Base-by-base conservation (phyloP, 306 rosid genomes). In the Purshia tridentata region DNA sequence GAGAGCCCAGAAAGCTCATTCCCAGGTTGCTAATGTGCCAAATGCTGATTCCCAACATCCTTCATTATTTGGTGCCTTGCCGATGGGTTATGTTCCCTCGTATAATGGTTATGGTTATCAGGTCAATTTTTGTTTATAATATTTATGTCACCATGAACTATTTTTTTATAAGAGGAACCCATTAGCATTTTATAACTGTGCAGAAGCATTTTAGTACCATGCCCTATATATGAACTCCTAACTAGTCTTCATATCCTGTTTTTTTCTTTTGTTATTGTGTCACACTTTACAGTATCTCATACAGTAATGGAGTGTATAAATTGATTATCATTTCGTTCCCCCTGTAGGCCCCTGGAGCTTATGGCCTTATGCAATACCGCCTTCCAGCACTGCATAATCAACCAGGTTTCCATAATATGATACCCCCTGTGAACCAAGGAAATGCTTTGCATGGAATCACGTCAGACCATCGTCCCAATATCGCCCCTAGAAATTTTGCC, bases 41-140 rank as follows among this genome's bases (percentile, higher is more conserved):
- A 86, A 81, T 77, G 78, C 82, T 59, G 97, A 95, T 77, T 77
- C 92, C 39, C 99, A 91, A 73, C 97, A 87, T 75, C 90, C 96
- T 8, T 90, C 98, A 45, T 78, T 95, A 74, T 95, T 92, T 82
- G 98, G 97, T 83, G 96, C 97, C 54, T 29, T 95, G 83, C 99
- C 98, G 45, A 85, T 86, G 88, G 81, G 98, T 78, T 95, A 92
- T 81, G 88, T 84, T 78, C 90, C 99, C 40, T 88, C 90, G 20
- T 95, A 92, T 78, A 95, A 95, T 74, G 99, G 99, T 48, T 95
- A 88, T 84, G 90, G 98, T 78, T 91, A 90, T 80, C 99, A 91
- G 97, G 99, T 95, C 63, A 77, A 80, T 85, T 55, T 66, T 61
- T 51, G 14, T 54, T 46, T 4, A 62, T 40, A 20, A 56, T 20